phyloP scores from a whole-genome alignment of 2,329 filamentous ascomycete genomes.

The Fusarium sp. region DNA sequence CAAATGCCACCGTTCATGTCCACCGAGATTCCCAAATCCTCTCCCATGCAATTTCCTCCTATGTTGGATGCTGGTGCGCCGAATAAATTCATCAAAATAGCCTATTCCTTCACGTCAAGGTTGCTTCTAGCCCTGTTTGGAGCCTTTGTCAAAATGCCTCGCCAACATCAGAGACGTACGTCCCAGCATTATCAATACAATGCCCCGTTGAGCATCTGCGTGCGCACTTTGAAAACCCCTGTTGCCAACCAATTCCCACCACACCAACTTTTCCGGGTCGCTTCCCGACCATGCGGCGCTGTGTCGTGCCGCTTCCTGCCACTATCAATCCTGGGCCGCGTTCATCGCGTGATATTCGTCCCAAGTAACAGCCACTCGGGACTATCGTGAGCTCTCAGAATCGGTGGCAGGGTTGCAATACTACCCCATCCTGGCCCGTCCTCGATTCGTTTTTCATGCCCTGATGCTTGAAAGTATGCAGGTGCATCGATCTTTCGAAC shows the following conservation, averaged over 20 bases:
- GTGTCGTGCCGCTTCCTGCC: conserved; percentile 8
- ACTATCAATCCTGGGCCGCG: conserved; percentile 5
- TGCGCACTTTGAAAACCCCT: conserved; percentile 15
- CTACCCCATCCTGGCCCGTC: conserved; percentile 12
- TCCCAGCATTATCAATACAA: not conserved
- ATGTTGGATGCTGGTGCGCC: conserved; percentile 17
- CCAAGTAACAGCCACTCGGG: conserved; percentile 11
- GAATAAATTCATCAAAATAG: conserved; percentile 19
- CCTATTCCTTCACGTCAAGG: not conserved
- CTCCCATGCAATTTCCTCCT: conserved; percentile 4
- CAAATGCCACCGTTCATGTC: conserved; percentile 11
- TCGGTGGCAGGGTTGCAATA: conserved; percentile 1
- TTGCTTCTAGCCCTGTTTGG: not conserved
- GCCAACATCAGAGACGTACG: not conserved
- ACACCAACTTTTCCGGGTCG: conserved; percentile 26
- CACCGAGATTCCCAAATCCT: conserved; percentile 2
- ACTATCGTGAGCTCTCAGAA: conserved; percentile 11
- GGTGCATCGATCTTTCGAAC: conserved; percentile 16
- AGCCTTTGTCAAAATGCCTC: conserved; percentile 9
- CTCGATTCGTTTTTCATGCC: conserved; percentile 7
- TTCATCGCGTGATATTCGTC: conserved; percentile 3
- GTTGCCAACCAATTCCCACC: conserved; percentile 21
- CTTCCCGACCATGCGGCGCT: conserved; percentile 8
- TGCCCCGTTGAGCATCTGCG: conserved; percentile 12
- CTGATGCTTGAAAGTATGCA: conserved; percentile 12